Evolutionary conservation across 192 early-diverging fungal genomes (phyloP).

Genomic region (Gamsiella multidivaricata): DNA sequence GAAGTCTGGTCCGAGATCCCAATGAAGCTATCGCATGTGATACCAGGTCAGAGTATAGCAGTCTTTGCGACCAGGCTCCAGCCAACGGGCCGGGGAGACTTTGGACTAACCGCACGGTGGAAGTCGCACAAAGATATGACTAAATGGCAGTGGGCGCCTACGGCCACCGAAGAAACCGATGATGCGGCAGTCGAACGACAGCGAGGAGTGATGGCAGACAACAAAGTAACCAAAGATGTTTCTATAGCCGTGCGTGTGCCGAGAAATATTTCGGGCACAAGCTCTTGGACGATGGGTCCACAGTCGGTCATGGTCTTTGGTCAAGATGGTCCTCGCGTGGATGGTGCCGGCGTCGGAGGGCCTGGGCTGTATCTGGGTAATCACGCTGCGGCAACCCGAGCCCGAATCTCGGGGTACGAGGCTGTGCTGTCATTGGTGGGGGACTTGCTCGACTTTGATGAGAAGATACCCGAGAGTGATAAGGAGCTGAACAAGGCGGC

Average conservation of each 20-base stretch:
- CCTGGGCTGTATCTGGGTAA: slow-evolving; percentile 49
- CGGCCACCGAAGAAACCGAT: not conserved
- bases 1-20: slow-evolving; percentile 39
- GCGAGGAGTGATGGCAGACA: too few relatives aligned
- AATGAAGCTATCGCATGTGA: slow-evolving; percentile 41
- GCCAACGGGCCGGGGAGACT: slow-evolving; percentile 47
- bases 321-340: slow-evolving; percentile 21
- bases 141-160: slow-evolving; percentile 45
- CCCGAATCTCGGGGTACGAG: slow-evolving; percentile 47
- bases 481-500: slow-evolving; percentile 42
- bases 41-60: slow-evolving; percentile 29
- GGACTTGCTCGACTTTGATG: slow-evolving; percentile 44
- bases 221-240: slow-evolving; percentile 6
- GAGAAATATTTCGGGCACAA: slow-evolving; percentile 18
- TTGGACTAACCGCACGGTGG: slow-evolving; percentile 46
- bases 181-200: not conserved
- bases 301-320: slow-evolving; percentile 47
- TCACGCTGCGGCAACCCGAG: slow-evolving; percentile 46
- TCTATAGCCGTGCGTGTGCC: slow-evolving; percentile 35
- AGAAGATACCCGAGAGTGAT: slow-evolving; percentile 43
- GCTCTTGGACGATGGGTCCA: slow-evolving; percentile 45
- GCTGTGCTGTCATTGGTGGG: slow-evolving; percentile 36
- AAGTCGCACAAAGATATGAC: slow-evolving; percentile 32
- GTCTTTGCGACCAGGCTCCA: slow-evolving; percentile 36
- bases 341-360: slow-evolving; percentile 22